Base-by-base conservation (phyloP, 176 grass and related monocot species). In the Olyra latifolia region DNA sequence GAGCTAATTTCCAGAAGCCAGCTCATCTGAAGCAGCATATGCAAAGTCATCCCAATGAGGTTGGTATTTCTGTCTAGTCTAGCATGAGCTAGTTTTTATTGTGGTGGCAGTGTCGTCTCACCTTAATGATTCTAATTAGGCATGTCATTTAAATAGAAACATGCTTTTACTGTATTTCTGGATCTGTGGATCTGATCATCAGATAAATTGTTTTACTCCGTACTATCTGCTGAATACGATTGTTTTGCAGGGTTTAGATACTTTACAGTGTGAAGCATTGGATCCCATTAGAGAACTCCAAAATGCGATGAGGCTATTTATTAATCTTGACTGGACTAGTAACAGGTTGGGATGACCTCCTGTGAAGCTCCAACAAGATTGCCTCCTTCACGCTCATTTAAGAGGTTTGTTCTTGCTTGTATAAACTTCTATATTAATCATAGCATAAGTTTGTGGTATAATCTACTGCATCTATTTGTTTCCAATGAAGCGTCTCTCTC, bases 201-300 rank as follows among this genome's bases (percentile, higher is more conserved):
- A 27, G 22, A 45, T 19, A 54, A 29, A 27, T 39, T 15, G 45
- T 87, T 63, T 61, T 23, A 1, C 7, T 46, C 7, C 64, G 70
- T 80, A 23, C 52, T 47, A 52, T 81, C 48, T 52, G 23, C 74
- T 75, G 49, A 87, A 74, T 46, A 74, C 43, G 70, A 20, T 78
- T 79, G 59, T 91, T 89, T 91, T 91, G 88, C 92, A 89, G 92
- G 92, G 4, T 61, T 78, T 88, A 81, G 10, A 91, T 74, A 46
- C 59, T 78, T 83, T 49, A 60, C n/a, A 47, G 92, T 3, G 88
- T 91, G 92, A 94, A 84, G 83, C 92, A 94, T 91, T 94, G 92
- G 92, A 94, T 94, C 92, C 92, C 88, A 88, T 93, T 75, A 61
- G 64, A 71, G 86, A 94, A 91, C 88, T 94, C 88, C 92, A 94